These are phyloP conservation scores for Solanum piurae DNA, from an alignment of 257 asterid genomes.

Conservation along the genomic window DNA sequence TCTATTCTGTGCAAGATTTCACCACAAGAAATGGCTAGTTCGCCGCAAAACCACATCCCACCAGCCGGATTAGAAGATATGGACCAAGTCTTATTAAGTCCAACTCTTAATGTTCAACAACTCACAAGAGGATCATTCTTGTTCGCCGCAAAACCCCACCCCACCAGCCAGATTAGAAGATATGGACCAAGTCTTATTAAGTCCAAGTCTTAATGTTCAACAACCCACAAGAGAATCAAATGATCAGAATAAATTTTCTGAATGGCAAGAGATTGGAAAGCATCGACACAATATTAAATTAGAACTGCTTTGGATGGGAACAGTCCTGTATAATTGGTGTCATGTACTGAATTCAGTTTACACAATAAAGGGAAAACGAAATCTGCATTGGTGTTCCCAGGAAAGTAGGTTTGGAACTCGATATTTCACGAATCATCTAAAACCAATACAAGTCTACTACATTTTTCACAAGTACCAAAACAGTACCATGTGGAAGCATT, in stretches of 20 bases:
- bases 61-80: neutral
- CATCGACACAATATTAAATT: neutral
- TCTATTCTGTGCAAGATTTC: neutral
- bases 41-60: neutral
- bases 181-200: neutral
- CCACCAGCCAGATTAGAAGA: neutral
- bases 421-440: neutral
- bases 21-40: neutral
- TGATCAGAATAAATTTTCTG: neutral
- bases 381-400: neutral
- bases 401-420: neutral
- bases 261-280: neutral
- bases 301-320: neutral
- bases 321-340: neutral
- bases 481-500: neutral
- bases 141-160: neutral
- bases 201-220: neutral
- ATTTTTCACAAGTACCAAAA: neutral
- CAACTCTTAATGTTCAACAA: neutral
- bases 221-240: neutral
- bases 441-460: neutral
- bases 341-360: neutral
- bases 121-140: neutral
- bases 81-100: neutral
- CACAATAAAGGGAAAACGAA: neutral